phyloP scores from a whole-genome alignment of 2,329 filamentous ascomycete genomes.

The Hypomyces rosellus region DNA sequence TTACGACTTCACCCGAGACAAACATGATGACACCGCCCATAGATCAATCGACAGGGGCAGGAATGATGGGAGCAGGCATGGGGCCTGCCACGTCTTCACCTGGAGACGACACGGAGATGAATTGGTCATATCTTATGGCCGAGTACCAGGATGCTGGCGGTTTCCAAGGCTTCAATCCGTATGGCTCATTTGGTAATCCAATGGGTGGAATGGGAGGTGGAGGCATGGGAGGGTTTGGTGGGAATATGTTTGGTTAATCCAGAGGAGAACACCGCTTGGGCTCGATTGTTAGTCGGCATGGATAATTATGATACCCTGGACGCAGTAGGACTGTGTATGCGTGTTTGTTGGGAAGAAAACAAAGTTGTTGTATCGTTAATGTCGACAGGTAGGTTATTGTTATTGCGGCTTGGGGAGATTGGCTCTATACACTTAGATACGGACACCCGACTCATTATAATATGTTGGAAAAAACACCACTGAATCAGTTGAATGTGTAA shows the following conservation, averaged over 20 bases:
- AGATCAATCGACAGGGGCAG: constrained; percentile 14
- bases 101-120: constrained; percentile 34
- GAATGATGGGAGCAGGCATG: constrained; percentile 11
- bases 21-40: constrained; percentile 28
- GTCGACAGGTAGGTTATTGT: too few species aligned
- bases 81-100: constrained; percentile 14
- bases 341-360: too few species aligned
- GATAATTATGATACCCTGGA: too few species aligned
- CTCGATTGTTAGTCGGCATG: too few species aligned
- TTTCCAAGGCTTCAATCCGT: constrained; percentile 25
- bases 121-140: constrained; percentile 44
- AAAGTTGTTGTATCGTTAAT: too few species aligned
- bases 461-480: too few species aligned
- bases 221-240: constrained; percentile 16
- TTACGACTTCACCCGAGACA: constrained; percentile 14
- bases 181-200: constrained; percentile 18
- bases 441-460: too few species aligned
- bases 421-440: too few species aligned
- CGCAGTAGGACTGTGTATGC: too few species aligned
- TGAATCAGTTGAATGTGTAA: too few species aligned
- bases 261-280: neutral
- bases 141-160: constrained; percentile 30
- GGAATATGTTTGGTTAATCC: constrained; percentile 23
- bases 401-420: too few species aligned
- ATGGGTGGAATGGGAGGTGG: constrained; percentile 15